Base-by-base conservation (phyloP, 805 yeast genomes). In the Schizosaccharomyces pombe region DNA sequence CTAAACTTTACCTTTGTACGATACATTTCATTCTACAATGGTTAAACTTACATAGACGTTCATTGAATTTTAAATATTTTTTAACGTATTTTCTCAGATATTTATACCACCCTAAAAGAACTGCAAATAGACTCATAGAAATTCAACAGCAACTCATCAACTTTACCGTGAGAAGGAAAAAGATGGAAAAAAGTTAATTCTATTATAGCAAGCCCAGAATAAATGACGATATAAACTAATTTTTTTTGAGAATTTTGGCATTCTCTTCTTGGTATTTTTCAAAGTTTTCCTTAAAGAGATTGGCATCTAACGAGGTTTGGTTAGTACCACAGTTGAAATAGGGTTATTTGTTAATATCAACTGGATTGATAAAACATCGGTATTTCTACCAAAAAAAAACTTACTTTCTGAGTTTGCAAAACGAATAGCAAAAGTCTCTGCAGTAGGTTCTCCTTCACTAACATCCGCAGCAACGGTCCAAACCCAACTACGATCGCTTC, bases 401-500 rank as follows among this genome's bases (percentile, higher is more conserved):
- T 19, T 53, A 59, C 61, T 69, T 60, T 70, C 74, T 57, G 68
- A 61, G 63, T 70, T 70, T 57, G 68, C 74, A 64, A 91, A 91
- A 70, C 98, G 82, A 62, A 91, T 87, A 58, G 98, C 98, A 69
- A 91, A 78, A 55, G 96, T 89, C 70, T 80, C 85, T 52, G 95
- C 95, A 72, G 87, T 95, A 52, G 97, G 84, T 64, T 75, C 86
- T 61, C 96, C 97, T 68, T 91, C 98, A 55, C 95, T 80, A 55
- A 87, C 77, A 67, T 89, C 98, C 43, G 93, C 95, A 54, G 95
- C 80, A 58, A 86, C 95, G 54, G 79, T 77, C 72, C 91, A 91
- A 60, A 91, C 97, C 98, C 98, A 91, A 34, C 95, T 85, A 75
- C 95, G 82, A 68, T 91, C 98, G 57, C 91, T 80, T 53, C 98